Evolutionary conservation across 164 flowering plant species (phyloP).

Genomic region (Chimonanthus salicifolius): DNA sequence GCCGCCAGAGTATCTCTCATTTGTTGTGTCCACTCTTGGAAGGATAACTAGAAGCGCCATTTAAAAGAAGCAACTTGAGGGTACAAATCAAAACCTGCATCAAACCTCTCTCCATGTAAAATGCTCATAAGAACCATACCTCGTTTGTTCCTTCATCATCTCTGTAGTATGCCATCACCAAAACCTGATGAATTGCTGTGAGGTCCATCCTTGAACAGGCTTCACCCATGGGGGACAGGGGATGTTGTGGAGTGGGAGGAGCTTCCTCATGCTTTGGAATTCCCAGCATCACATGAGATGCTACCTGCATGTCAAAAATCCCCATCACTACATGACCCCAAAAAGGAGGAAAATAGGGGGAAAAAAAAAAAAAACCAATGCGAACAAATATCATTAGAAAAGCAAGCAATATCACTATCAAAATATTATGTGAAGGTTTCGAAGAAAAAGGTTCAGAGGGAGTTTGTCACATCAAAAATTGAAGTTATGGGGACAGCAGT

Average conservation of each 20-base stretch:
- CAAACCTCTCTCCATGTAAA: not conserved
- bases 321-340: not conserved
- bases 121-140: slow-evolving; percentile 35
- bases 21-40: slow-evolving; percentile 99
- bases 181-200: slow-evolving; percentile 91
- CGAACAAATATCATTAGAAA: too few relatives aligned
- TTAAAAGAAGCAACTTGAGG: not conserved
- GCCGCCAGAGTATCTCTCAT: slow-evolving; percentile 97
- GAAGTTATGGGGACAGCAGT: too few relatives aligned
- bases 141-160: slow-evolving; percentile 98
- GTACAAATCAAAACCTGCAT: not conserved
- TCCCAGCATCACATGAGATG: slow-evolving; percentile 84
- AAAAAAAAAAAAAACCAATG: too few relatives aligned
- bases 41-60: slow-evolving; percentile 56
- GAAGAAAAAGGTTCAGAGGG: too few relatives aligned
- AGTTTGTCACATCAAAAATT: too few relatives aligned
- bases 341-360: not conserved
- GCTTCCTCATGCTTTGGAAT: slow-evolving; percentile 82
- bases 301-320: slow-evolving; percentile 44
- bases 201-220: slow-evolving; percentile 94
- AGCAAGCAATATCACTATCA: too few relatives aligned
- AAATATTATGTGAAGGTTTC: too few relatives aligned
- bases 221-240: slow-evolving; percentile 93
- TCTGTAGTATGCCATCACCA: slow-evolving; percentile 75
- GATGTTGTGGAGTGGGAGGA: slow-evolving; percentile 58